phyloP scores from a whole-genome alignment of 306 rosid species.

The Trifolium repens region DNA sequence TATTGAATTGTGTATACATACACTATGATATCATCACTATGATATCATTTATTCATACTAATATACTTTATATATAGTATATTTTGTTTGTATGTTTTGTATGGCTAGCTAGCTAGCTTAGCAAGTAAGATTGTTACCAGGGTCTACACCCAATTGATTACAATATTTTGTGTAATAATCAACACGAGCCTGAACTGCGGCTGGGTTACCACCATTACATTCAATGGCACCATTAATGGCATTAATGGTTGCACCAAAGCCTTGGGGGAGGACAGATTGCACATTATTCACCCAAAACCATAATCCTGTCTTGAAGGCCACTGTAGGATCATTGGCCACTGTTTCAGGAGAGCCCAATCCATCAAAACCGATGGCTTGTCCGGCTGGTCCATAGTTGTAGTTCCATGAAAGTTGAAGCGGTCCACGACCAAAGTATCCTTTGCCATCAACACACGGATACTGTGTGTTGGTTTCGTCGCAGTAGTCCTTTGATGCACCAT shows the following conservation, averaged over 20 bases:
- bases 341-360: constrained; percentile 75
- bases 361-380: constrained; percentile 65
- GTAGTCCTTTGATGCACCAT: constrained; percentile 76
- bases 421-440: constrained; percentile 84
- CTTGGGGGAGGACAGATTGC: constrained; percentile 59
- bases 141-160: constrained; percentile 61
- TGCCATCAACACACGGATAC: constrained; percentile 68
- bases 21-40: background rate
- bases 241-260: constrained; percentile 84
- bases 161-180: constrained; percentile 67
- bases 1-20: background rate
- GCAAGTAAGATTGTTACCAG: constrained; percentile 77
- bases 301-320: constrained; percentile 80
- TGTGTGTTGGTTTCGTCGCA: constrained; percentile 70
- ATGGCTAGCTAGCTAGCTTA: constrained; percentile 41
- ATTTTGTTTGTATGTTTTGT: background rate
- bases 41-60: background rate
- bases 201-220: constrained; percentile 64
- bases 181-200: constrained; percentile 58
- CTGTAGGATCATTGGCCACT: constrained; percentile 59
- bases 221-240: constrained; percentile 86
- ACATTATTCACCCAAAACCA: constrained; percentile 88
- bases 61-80: background rate
- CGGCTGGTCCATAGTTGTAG: constrained; percentile 84
- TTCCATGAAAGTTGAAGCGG: constrained; percentile 93